These are phyloP conservation scores for Kurtzmaniella quercitrusa DNA, from an alignment of 1,139 yeast species.

Conservation along the genomic window DNA sequence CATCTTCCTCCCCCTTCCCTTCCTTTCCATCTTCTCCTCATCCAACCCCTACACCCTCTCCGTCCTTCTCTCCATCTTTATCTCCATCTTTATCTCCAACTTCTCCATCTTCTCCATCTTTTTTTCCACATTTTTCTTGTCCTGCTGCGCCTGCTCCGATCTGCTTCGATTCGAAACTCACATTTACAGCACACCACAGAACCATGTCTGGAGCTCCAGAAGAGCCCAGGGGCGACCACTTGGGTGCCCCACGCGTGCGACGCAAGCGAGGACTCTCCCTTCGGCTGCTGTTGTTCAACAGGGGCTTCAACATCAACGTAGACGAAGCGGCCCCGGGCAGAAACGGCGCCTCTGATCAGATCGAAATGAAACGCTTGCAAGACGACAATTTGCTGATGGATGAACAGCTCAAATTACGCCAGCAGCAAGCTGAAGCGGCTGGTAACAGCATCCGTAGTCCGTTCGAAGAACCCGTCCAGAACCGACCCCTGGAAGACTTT, in stretches of 20 bases:
- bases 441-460: background rate
- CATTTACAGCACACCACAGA: background rate
- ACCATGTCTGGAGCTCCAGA: constrained; percentile 1
- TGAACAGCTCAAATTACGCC: background rate
- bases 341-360: background rate
- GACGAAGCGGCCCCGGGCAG: background rate
- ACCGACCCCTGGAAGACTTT: background rate
- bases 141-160: background rate
- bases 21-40: too few species aligned
- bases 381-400: background rate
- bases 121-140: background rate
- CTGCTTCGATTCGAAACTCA: too few species aligned
- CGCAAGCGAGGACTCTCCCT: constrained; percentile 72
- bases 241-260: constrained; percentile 19
- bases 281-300: constrained; percentile 68
- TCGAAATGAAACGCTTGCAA: background rate
- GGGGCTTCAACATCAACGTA: constrained; percentile 19
- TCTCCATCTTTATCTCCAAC: too few species aligned
- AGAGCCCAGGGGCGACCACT: background rate
- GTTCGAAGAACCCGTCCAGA: background rate
- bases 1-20: too few species aligned
- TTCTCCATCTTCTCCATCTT: too few species aligned
- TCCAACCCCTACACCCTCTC: too few species aligned
- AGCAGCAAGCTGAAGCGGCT: background rate
- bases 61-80: too few species aligned